Percentiles rank a stretch among this genome's conserved stretches.
phyloP scores from a whole-genome alignment of 1,284 basidiomycete species.

The Moesziomyces sp. region DNA sequence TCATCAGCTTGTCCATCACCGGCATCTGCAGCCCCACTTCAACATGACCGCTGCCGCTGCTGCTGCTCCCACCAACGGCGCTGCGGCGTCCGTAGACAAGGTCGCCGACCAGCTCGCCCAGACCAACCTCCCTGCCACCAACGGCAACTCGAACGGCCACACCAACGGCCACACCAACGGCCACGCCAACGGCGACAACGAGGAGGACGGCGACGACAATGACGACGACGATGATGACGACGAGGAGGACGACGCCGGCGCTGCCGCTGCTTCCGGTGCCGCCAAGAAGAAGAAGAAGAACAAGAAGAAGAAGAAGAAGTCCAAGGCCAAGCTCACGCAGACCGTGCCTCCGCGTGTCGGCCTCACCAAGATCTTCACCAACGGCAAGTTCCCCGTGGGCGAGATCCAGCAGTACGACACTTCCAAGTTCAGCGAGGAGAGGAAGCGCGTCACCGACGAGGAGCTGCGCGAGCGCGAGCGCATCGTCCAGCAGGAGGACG shows the following conservation, averaged over 20 bases:
- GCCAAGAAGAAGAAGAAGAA: slow-evolving; percentile 82
- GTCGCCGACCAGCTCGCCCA: slow-evolving; percentile 43
- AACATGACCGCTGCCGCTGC: slow-evolving; percentile 24
- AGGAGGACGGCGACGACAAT: slow-evolving; percentile 32
- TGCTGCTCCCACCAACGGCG: slow-evolving; percentile 20
- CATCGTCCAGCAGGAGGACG: slow-evolving; percentile 68
- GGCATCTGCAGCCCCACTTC: slow-evolving; percentile 4
- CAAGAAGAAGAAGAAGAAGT: slow-evolving; percentile 75
- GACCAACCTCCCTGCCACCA: slow-evolving; percentile 32
- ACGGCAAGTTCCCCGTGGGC: slow-evolving; percentile 87
- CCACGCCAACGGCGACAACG: slow-evolving; percentile 12
- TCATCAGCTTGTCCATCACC: neutral
- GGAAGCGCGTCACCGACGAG: slow-evolving; percentile 87
- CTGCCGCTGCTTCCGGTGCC: slow-evolving; percentile 34
- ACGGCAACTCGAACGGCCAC: slow-evolving; percentile 24
- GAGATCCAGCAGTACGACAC: slow-evolving; percentile 86
- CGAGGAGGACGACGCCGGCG: slow-evolving; percentile 38
- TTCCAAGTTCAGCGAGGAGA: slow-evolving; percentile 71
- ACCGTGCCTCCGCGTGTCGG: slow-evolving; percentile 93
- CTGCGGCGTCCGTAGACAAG: slow-evolving; percentile 30
- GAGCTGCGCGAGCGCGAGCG: slow-evolving; percentile 88
- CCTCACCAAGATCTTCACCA: slow-evolving; percentile 87
- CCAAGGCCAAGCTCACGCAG: slow-evolving; percentile 71
- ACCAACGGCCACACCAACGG: slow-evolving; percentile 20
- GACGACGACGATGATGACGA: slow-evolving; percentile 56